Conservation (phyloP, 2,329 filamentous ascomycete genomes). For the Beauveria brongniartii region DNA sequence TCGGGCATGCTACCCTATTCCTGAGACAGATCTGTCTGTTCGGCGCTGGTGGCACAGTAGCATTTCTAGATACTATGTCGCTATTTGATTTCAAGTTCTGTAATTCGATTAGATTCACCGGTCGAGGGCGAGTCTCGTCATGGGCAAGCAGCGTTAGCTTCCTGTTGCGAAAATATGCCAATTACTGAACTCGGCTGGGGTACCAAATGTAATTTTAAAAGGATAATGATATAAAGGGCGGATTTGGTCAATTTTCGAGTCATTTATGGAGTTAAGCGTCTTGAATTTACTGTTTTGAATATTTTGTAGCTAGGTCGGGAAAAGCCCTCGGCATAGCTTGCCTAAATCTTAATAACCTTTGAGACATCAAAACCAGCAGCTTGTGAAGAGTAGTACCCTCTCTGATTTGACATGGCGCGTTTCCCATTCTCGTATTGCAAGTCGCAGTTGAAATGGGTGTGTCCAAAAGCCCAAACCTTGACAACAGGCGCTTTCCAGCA, state of each 20-base stretch:
- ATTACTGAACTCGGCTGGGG: background rate
- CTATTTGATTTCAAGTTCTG: too few relatives aligned
- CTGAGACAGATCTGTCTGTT: too few relatives aligned
- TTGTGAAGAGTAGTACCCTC: constrained; percentile 18
- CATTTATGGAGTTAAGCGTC: background rate
- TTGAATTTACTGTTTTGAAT: background rate
- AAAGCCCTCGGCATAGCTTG: background rate
- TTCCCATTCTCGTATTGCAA: constrained; percentile 22
- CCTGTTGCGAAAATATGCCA: background rate
- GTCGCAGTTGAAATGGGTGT: constrained; percentile 39
- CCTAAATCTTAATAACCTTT: background rate
- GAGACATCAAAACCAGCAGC: background rate
- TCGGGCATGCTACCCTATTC: too few relatives aligned
- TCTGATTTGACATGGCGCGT: constrained; percentile 25
- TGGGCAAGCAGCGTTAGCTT: too few relatives aligned
- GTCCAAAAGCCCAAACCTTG: constrained; percentile 38
- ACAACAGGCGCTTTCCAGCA: constrained; percentile 32
- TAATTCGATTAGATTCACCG: too few relatives aligned
- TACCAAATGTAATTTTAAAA: background rate
- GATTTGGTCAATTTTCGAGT: background rate
- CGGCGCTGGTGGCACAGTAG: too few relatives aligned
- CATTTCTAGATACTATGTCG: too few relatives aligned
- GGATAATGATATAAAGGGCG: background rate
- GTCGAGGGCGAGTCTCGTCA: too few relatives aligned
- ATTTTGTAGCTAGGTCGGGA: background rate